Conservation (phyloP, 495 filamentous ascomycete species). For the Aspergillus asperescens region DNA sequence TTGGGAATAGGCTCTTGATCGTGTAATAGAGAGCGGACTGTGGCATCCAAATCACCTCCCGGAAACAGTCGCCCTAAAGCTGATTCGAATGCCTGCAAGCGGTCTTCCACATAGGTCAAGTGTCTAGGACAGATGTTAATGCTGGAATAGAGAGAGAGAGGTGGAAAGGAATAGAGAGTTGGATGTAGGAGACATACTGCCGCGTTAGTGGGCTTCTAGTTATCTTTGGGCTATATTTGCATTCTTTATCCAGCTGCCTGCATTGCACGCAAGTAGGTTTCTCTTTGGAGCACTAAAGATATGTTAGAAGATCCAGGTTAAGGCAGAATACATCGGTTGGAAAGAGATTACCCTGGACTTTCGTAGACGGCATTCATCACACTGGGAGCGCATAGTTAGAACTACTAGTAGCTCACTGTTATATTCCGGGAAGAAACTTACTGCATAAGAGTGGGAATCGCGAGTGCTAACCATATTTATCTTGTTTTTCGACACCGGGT, state of each 20-base stretch:
- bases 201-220: conserved; percentile 44
- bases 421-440: conserved; percentile 22
- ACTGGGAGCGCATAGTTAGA: conserved; percentile 24
- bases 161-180: neutral
- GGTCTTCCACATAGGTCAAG: conserved; percentile 47
- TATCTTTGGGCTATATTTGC: conserved; percentile 47
- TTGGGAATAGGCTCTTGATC: conserved; percentile 34
- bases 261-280: conserved; percentile 42
- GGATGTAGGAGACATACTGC: conserved; percentile 30
- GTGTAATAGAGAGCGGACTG: conserved; percentile 40
- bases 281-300: conserved; percentile 45
- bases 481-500: conserved; percentile 23
- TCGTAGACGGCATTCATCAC: conserved; percentile 46
- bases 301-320: conserved; percentile 5
- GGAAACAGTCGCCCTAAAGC: conserved; percentile 42
- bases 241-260: conserved; percentile 41
- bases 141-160: neutral
- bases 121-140: conserved; percentile 26
- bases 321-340: neutral
- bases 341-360: conserved; percentile 41
- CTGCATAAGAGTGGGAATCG: conserved; percentile 46
- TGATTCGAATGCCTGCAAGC: conserved; percentile 42
- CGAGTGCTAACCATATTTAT: conserved; percentile 45
- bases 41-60: conserved; percentile 44
- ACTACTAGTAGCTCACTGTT: neutral